These are phyloP conservation scores for Cucumis sativus DNA, from an alignment of 306 rosid genomes.

Conservation along the genomic window Cucumber_9930_V3 NC_026660.2:6959501-6960000, in stretches of 20 bases:
- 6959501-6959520: constrained; percentile 43
- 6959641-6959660: neutral
- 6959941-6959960: constrained; percentile 1
- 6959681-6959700: constrained; percentile 5
- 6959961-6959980: constrained; percentile 2
- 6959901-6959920: constrained; percentile 11
- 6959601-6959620: neutral
- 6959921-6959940: neutral
- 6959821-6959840: constrained; percentile 92
- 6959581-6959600: constrained; percentile 3
- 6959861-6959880: constrained; percentile 50
- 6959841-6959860: constrained; percentile 93
- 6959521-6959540: constrained; percentile 19
- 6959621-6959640: neutral
- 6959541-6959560: constrained; percentile 15
- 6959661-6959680: constrained; percentile 14
- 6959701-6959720: neutral
- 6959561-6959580: constrained; percentile 29
- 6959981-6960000: constrained; percentile 1
- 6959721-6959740: neutral
- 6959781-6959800: constrained; percentile 78
- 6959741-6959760: neutral
- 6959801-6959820: constrained; percentile 83
- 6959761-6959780: constrained; percentile 18
- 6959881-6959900: neutral